These are phyloP conservation scores for Miscanthus sacchariflorus DNA, from an alignment of 202 grass and related monocot genomes.

Conservation along the genomic window DNA sequence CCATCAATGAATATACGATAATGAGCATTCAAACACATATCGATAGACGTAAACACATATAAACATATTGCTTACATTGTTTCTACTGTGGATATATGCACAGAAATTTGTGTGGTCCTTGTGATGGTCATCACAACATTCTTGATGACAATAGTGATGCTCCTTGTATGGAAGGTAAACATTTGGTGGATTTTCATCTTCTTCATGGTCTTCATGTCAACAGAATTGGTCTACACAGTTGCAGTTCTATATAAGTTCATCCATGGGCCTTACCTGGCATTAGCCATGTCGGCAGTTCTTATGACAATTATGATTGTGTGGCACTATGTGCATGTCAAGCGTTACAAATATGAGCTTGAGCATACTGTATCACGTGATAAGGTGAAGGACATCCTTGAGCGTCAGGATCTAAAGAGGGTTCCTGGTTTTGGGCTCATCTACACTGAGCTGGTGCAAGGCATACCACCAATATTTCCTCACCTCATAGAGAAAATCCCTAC, in stretches of 20 bases:
- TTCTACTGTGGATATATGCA: not conserved
- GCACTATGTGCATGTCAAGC: conserved; percentile 65
- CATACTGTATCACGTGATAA: conserved; percentile 51
- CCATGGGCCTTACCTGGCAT: conserved; percentile 46
- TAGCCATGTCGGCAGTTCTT: conserved; percentile 44
- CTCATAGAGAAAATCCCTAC: conserved; percentile 67
- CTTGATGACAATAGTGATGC: conserved; percentile 62
- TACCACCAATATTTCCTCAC: conserved; percentile 67
- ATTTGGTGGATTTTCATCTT: conserved; percentile 52
- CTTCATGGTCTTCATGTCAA: conserved; percentile 49
- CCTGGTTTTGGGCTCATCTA: conserved; percentile 60
- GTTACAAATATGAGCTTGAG: conserved; percentile 61
- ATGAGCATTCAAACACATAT: not conserved
- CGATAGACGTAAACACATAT: not conserved
- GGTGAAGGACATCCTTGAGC: conserved; percentile 34
- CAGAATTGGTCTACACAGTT: conserved; percentile 49
- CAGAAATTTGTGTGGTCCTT: conserved; percentile 64
- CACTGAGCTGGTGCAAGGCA: conserved; percentile 71
- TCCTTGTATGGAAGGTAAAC: conserved; percentile 61
- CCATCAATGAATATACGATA: not conserved
- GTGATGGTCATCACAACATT: conserved; percentile 68
- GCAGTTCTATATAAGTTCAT: conserved; percentile 59
- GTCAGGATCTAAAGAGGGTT: conserved; percentile 41
- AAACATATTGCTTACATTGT: not conserved
- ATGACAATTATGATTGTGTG: conserved; percentile 62